Conservation (phyloP, 352 stramenopile genomes). For the Globisporangium nodosum region DNA sequence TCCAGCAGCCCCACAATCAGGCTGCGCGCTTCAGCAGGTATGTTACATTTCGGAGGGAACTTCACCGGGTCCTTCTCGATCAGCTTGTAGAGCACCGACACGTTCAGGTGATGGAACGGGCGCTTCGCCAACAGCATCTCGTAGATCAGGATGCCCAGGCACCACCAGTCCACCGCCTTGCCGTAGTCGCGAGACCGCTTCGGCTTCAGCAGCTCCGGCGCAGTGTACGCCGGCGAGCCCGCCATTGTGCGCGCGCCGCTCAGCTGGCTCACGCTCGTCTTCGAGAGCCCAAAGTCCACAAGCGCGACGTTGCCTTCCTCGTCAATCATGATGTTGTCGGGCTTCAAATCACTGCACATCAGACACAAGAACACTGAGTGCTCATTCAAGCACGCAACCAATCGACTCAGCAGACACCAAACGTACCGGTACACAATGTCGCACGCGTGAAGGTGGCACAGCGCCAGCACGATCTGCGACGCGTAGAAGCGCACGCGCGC, state of each 20-base stretch:
- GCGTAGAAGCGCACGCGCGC: constrained; percentile 86
- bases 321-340: constrained; percentile 95
- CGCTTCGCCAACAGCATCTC: constrained; percentile 90
- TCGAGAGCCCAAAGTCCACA: constrained; percentile 93
- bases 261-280: constrained; percentile 88
- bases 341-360: constrained; percentile 85
- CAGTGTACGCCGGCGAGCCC: constrained; percentile 76
- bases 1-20: constrained; percentile 76
- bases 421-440: constrained; percentile 91
- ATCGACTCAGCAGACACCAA: not conserved
- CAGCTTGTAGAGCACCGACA: constrained; percentile 88
- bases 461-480: constrained; percentile 88
- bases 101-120: constrained; percentile 89
- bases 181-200: constrained; percentile 83
- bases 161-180: constrained; percentile 87
- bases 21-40: constrained; percentile 61
- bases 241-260: constrained; percentile 82
- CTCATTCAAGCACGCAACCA: not conserved
- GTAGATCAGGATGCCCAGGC: constrained; percentile 87
- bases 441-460: constrained; percentile 89
- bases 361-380: not conserved
- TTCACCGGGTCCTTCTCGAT: constrained; percentile 87
- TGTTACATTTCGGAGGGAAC: constrained; percentile 72
- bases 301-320: constrained; percentile 91
- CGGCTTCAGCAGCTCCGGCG: constrained; percentile 75